Evolutionary conservation across 2,329 filamentous ascomycete genomes (phyloP).

Genomic region (Thelonectria rubi): DNA sequence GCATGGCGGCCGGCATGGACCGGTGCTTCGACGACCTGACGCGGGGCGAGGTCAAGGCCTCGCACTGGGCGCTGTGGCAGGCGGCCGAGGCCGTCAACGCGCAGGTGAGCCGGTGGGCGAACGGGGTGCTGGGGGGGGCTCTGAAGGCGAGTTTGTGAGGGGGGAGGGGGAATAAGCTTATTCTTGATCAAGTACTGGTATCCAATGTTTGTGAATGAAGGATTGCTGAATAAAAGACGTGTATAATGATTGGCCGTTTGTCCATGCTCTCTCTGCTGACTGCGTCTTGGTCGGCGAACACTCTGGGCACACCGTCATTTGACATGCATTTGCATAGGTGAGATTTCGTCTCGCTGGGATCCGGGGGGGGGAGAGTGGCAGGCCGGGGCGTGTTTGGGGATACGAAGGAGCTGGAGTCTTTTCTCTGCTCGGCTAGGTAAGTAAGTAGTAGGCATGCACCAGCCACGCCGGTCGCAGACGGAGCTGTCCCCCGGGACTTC

Average conservation of each 20-base stretch:
- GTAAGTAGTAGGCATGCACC: not conserved
- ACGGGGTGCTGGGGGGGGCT: slow-evolving; percentile 51
- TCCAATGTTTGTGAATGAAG: no score
- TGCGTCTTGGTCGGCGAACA: not conserved
- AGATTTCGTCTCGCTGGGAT: not conserved
- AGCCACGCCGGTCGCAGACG: not conserved
- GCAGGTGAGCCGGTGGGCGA: slow-evolving; percentile 73
- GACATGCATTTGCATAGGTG: slow-evolving; percentile 3
- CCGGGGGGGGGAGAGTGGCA: not conserved
- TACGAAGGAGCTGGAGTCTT: not conserved
- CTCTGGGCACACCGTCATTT: not conserved
- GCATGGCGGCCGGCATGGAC: slow-evolving; percentile 78
- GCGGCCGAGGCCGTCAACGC: slow-evolving; percentile 74
- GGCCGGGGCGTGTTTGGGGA: slow-evolving; percentile 1
- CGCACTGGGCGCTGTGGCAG: slow-evolving; percentile 88
- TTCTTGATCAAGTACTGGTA: no score
- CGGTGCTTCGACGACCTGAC: slow-evolving; percentile 71
- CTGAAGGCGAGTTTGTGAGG: slow-evolving; percentile 43
- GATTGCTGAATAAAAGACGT: no score
- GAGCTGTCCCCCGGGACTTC: not conserved
- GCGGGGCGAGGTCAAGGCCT: slow-evolving; percentile 69
- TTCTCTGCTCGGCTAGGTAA: not conserved
- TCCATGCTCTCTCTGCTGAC: no score
- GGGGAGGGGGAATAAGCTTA: slow-evolving; percentile 5
- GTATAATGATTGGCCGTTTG: no score